Conservation (phyloP, 352 stramenopile species). For the Thalassiosira hispida region DNA sequence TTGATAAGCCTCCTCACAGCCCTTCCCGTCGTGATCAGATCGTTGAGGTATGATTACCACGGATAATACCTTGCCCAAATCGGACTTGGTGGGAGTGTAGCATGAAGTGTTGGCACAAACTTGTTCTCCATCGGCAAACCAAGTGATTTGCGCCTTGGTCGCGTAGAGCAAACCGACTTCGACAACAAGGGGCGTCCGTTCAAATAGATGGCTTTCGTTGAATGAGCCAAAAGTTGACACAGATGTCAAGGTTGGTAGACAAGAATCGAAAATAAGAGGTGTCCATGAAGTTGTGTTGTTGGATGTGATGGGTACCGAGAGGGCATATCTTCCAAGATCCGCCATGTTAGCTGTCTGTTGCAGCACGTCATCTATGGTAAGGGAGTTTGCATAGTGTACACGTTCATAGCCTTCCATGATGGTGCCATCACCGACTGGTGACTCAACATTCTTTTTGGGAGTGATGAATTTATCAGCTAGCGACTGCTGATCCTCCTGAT, state of each 20-base stretch:
- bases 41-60: slow-evolving; percentile 43
- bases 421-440: not conserved
- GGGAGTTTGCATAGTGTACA: slow-evolving; percentile 18
- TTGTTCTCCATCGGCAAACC: slow-evolving; percentile 53
- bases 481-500: too few species aligned
- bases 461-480: not conserved
- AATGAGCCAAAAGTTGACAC: slow-evolving; percentile 72
- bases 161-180: slow-evolving; percentile 50
- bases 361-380: slow-evolving; percentile 35
- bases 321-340: slow-evolving; percentile 19
- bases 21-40: slow-evolving; percentile 38
- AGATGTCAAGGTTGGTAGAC: slow-evolving; percentile 56
- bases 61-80: slow-evolving; percentile 56
- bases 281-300: slow-evolving; percentile 24
- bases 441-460: not conserved
- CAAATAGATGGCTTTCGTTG: slow-evolving; percentile 54
- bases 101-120: slow-evolving; percentile 41
- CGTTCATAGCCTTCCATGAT: slow-evolving; percentile 16
- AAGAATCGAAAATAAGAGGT: slow-evolving; percentile 47
- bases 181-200: slow-evolving; percentile 57
- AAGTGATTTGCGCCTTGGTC: slow-evolving; percentile 50
- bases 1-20: slow-evolving; percentile 65
- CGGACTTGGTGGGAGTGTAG: slow-evolving; percentile 32
- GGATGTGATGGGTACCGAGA: slow-evolving; percentile 23
- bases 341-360: slow-evolving; percentile 7